Conservation (phyloP, 495 filamentous ascomycete species). For the Penicillium bialowiezense region DNA sequence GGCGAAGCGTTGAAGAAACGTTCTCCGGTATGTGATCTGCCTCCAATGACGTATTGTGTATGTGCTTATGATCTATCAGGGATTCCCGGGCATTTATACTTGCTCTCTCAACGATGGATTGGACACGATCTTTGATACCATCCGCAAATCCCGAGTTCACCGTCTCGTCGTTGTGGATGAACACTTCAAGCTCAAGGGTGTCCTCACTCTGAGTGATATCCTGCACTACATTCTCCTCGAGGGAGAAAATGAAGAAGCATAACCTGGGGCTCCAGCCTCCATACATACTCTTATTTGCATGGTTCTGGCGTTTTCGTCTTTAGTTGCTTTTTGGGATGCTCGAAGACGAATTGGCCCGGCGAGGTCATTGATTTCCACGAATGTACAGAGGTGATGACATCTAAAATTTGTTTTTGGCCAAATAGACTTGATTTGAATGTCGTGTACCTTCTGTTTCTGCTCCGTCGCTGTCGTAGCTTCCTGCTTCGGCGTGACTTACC, state of each 20-base stretch:
- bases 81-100: slow-evolving; percentile 95
- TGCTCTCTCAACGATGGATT: slow-evolving; percentile 88
- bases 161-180: slow-evolving; percentile 91
- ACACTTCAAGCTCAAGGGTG: slow-evolving; percentile 75
- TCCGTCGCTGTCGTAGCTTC: not conserved
- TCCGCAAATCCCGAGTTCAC: slow-evolving; percentile 91
- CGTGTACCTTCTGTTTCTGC: not conserved
- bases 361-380: slow-evolving; percentile 11
- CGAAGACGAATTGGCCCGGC: not conserved
- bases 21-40: slow-evolving; percentile 56
- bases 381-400: slow-evolving; percentile 34
- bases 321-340: slow-evolving; percentile 9
- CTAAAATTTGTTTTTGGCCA: slow-evolving; percentile 18
- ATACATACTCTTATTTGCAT: slow-evolving; percentile 39
- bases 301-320: slow-evolving; percentile 32
- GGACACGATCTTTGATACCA: slow-evolving; percentile 94
- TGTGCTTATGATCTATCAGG: slow-evolving; percentile 41
- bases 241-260: slow-evolving; percentile 59
- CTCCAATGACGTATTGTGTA: not conserved
- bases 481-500: not conserved
- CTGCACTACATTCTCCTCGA: slow-evolving; percentile 90
- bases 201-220: slow-evolving; percentile 94
- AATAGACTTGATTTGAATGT: slow-evolving; percentile 30
- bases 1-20: slow-evolving; percentile 88
- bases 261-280: slow-evolving; percentile 11